Evolutionary conservation across 768 basidiomycete genomes (phyloP), one percentile per base, ranked within the genome.

Genomic region (Artomyces pyxidatus): DNA sequence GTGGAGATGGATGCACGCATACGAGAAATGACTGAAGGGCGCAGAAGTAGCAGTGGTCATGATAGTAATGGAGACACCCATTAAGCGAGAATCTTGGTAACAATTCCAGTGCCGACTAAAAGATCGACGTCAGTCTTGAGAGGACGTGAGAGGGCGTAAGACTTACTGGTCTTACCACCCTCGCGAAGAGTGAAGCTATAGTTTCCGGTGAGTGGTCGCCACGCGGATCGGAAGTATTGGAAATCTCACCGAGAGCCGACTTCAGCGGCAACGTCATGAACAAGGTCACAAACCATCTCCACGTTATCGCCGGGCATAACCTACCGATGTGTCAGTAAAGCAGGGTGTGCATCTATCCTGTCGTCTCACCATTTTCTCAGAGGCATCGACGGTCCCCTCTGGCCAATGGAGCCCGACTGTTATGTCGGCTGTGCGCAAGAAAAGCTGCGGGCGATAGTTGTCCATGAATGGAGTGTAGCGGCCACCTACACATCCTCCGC

Each of bases 271-370:
- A 96, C 83, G 61, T 94, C 90, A 59, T 83, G 81, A 22, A 84
- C 76, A 30, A 97, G 77, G 23, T 78, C 72, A 63, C 88, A 90
- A 47, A 89, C 74, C 74, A 98, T 83, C 69, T 96, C 93, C 47
- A 98, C 84, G 60, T 95, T 95, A 71, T 98, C 95, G 53, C 95
- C 95, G 42, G 95, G 95, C 90, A 96, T 94, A 58, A 97, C 83
- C 83, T 88, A 58, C 45, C n/a, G n/a, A n/a, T n/a, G n/a, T n/a
- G n/a, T n/a, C n/a, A n/a, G n/a, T n/a, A n/a, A n/a, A n/a, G n/a
- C n/a, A n/a, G n/a, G n/a, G n/a, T n/a, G n/a, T n/a, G n/a, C n/a
- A n/a, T n/a, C n/a, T n/a, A n/a, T n/a, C n/a, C n/a, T n/a, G n/a
- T n/a, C n/a, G n/a, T n/a, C 69, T 22, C 42, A 84, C 91, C 85